Evolutionary conservation across 2,329 filamentous ascomycete genomes (phyloP), one percentile per base, ranked within the genome.

Genomic region (Purpureocillium takamizusanense): DNA sequence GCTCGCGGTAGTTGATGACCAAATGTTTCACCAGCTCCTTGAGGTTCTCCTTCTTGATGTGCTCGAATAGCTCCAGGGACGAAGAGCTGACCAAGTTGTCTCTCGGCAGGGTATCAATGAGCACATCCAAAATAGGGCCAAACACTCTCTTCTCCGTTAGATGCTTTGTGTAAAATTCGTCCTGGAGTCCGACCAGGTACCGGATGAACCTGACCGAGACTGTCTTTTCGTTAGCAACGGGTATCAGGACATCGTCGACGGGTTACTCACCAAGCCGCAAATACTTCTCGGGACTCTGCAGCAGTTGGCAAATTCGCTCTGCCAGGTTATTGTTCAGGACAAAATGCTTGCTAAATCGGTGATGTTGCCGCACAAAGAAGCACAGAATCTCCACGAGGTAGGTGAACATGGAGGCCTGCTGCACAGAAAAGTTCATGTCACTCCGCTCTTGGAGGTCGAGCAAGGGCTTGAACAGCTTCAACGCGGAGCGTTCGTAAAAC

Each of bases 71-170:
- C 54, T 98, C 92, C 9, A 97, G 71, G 51, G 87, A 95, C 8
- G 89, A 90, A 1, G 90, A 97, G 59, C 92, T 94, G 25, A 97
- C 72, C 3, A 98, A 71, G 50, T 95, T 97, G 59, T 98, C 90
- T 31, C 88, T 78, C 1, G 89, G 86, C 76, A 95, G 83, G 0
- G 87, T 92, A 47, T 85, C 78, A 39, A 83, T 75, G 27, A 97
- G 74, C 29, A 95, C 81, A 48, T 92, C 78, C 12, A 98, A 69
- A 27, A 97, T 85, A 1, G 88, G 84, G 31, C 83, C 85, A 42
- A 97, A 80, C 0, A 92, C 78, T 42, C 81, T 78, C 55, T 89
- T 83, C 48, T 88, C 79, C 18, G 82, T 83, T 50, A 97, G 76
- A 50, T 95, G 83, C 38, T 81, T 83, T 52, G 87, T 81, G 57